phyloP scores from a whole-genome alignment of 2,329 filamentous ascomycete species.

The Sporothrix inflata region DNA sequence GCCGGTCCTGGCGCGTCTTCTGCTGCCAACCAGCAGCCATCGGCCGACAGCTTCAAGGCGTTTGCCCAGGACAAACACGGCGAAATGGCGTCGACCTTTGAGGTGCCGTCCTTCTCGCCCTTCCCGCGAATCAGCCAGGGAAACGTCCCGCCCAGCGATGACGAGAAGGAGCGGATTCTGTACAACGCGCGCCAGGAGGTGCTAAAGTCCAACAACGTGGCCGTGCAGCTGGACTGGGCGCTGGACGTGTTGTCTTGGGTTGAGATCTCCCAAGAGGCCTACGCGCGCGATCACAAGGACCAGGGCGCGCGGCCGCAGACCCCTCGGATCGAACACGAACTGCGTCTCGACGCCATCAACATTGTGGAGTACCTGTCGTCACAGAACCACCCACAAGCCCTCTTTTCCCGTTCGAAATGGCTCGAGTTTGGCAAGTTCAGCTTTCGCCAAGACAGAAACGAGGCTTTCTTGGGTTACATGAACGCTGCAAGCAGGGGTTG shows the following conservation, averaged over 20 bases:
- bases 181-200: slow-evolving; percentile 83
- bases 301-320: slow-evolving; percentile 68
- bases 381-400: slow-evolving; percentile 88
- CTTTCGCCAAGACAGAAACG: slow-evolving; percentile 86
- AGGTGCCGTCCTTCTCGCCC: slow-evolving; percentile 80
- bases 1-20: slow-evolving; percentile 36
- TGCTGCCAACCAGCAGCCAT: slow-evolving; percentile 11
- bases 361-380: slow-evolving; percentile 88
- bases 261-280: slow-evolving; percentile 78
- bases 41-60: slow-evolving; percentile 45
- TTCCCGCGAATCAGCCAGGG: slow-evolving; percentile 86
- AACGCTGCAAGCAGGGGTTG: slow-evolving; percentile 83
- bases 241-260: slow-evolving; percentile 89
- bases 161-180: slow-evolving; percentile 88
- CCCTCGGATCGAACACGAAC: slow-evolving; percentile 83
- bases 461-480: slow-evolving; percentile 86
- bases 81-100: slow-evolving; percentile 46
- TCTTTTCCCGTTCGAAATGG: slow-evolving; percentile 96
- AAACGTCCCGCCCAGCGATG: slow-evolving; percentile 90
- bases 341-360: slow-evolving; percentile 85
- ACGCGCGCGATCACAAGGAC: slow-evolving; percentile 62
- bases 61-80: slow-evolving; percentile 46
- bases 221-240: slow-evolving; percentile 96
- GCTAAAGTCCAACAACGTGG: slow-evolving; percentile 88
- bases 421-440: slow-evolving; percentile 97